Evolutionary conservation across 2,329 filamentous ascomycete genomes (phyloP), one percentile per base, ranked within the genome.

Genomic region (Hymenoscyphus infarciens): DNA sequence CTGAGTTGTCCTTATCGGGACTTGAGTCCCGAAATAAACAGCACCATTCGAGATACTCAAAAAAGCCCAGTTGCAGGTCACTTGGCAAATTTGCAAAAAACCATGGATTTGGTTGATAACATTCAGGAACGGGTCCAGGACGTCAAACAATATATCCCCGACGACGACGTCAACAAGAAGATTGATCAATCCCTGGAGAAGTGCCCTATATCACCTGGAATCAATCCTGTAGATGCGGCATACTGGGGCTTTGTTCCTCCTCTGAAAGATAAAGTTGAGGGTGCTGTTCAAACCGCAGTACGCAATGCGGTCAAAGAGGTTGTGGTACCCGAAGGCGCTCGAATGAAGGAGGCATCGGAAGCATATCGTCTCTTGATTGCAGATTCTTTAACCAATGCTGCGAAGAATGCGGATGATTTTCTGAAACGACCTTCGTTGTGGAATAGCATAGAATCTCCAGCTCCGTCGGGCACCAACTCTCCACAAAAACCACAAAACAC

Each of bases 181-280:
- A 33, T 55, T 27, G 29, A 33, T 15, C 52, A 33, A 55, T 13
- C 38, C 6, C 1, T 45, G 5, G 11, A 22, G 10, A 57, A 57
- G n/a, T 27, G 45, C 2, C 3, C 27, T 5, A 13, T 11, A 25
- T 19, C 49, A 33, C 25, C 56, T 29, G 38, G 22, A 42, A 45
- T 60, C 22, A 65, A 66, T 61, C 61, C 66, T 29, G 49, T 66
- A 2, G 70, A 69, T 57, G 64, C 66, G 29, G 60, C 64, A 22
- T 72, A 73, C 33, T 72, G 70, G 71, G 70, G 70, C 1, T 73
- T 72, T 63, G 65, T 68, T 19, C 71, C 70, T 25, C 56, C 57
- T 8, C 65, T 72, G 7, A 70, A 68, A 54, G 70, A 71, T 35
- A 67, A 65, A 2, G 67, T 72, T 19, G 67, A 72, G 29, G 65